Evolutionary conservation across 805 yeast species (phyloP).

Genomic region (Suhomyces emberorum): DNA sequence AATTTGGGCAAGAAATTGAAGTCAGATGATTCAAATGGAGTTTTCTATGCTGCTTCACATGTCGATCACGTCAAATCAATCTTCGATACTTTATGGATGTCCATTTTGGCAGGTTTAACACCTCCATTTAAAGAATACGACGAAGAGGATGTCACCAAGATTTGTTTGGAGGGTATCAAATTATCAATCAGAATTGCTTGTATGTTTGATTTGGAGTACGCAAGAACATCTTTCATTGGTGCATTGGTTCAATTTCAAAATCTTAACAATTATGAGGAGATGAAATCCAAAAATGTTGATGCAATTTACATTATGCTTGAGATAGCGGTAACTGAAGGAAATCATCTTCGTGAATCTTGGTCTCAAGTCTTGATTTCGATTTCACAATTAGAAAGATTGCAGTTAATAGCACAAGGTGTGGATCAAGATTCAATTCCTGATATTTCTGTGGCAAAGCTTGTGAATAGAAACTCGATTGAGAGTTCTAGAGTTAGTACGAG

Average conservation of each 20-base stretch:
- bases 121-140: slow-evolving; percentile 90
- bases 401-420: slow-evolving; percentile 81
- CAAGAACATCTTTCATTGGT: slow-evolving; percentile 84
- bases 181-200: slow-evolving; percentile 81
- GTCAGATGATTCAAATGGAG: slow-evolving; percentile 34
- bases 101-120: slow-evolving; percentile 88
- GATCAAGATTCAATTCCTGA: slow-evolving; percentile 85
- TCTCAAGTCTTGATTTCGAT: slow-evolving; percentile 73
- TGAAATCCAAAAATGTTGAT: slow-evolving; percentile 73
- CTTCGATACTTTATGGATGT: slow-evolving; percentile 96
- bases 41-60: slow-evolving; percentile 79
- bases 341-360: slow-evolving; percentile 73
- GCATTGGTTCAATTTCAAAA: slow-evolving; percentile 87
- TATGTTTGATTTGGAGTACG: slow-evolving; percentile 76
- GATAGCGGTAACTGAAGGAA: slow-evolving; percentile 78
- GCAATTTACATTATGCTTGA: slow-evolving; percentile 75
- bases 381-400: slow-evolving; percentile 89
- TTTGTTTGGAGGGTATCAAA: slow-evolving; percentile 82
- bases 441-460: slow-evolving; percentile 69
- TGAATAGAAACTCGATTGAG: slow-evolving; percentile 47
- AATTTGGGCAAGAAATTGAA: slow-evolving; percentile 51
- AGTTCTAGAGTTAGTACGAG: slow-evolving; percentile 35
- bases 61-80: slow-evolving; percentile 89
- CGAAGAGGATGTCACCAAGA: slow-evolving; percentile 62
- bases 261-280: slow-evolving; percentile 71